Conservation (phyloP, 129 eudicot species). For the Kitagawia praeruptora region DNA sequence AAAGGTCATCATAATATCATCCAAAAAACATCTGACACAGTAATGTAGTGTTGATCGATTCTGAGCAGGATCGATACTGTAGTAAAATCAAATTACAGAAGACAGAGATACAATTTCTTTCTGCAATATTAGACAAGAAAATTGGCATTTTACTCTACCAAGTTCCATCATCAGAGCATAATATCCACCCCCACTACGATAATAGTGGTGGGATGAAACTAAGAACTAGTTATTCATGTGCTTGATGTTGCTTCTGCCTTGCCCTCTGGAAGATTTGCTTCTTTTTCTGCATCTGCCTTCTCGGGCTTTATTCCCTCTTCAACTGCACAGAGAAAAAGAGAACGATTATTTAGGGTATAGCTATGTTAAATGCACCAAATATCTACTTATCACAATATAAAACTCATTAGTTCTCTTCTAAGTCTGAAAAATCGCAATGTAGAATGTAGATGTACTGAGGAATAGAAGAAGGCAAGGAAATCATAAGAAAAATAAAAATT, state of each 20-base stretch:
- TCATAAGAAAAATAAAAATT: neutral
- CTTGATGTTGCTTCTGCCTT: neutral
- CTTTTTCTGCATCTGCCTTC: neutral
- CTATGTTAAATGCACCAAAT: neutral
- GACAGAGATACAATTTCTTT: too few species aligned
- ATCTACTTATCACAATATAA: neutral
- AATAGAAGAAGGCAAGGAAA: neutral
- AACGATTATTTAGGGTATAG: neutral
- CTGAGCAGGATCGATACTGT: too few species aligned
- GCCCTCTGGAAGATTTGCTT: neutral
- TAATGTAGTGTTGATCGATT: too few species aligned
- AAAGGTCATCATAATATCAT: too few species aligned
- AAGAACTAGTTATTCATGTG: neutral
- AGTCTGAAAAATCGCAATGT: neutral
- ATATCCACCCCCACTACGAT: neutral
- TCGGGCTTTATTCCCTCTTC: neutral
- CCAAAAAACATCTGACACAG: neutral
- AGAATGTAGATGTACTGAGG: neutral
- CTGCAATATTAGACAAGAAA: neutral
- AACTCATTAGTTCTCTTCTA: neutral
- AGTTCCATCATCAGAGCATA: neutral
- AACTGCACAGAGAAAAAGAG: neutral
- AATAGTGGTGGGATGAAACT: neutral
- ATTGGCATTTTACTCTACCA: neutral
- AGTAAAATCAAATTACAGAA: too few species aligned